Base-by-base conservation (phyloP, 148 eudicot species). In the Rhododendron vialii region DNA sequence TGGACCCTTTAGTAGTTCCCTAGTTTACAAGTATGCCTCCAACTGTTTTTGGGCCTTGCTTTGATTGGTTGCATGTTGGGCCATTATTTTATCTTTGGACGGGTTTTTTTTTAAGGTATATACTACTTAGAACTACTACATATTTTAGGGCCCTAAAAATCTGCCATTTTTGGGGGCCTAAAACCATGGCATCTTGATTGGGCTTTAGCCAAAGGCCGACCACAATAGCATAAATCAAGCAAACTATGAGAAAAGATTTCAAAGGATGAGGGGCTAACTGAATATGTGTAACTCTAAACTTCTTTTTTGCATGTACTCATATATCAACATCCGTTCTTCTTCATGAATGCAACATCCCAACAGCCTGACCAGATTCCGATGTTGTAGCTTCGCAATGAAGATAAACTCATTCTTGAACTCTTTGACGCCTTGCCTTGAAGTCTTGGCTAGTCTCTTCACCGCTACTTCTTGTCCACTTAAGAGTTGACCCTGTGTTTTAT, bases 371-470 rank as follows among this genome's bases (percentile, higher is more conserved):
- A 92, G 88, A 84, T 92, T 92, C 47, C 91, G 83, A 59, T 92
- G 93, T 78, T 92, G 93, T 43, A 92, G 92, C 59, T 90, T 90
- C 0, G 91, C 85, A 74, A 92, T 89, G 87, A 92, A 48, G 38
- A 84, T 61, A 26, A 90, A 89, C 82, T 92, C 93, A 45, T 90
- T 92, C 84, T 86, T 90, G 28, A 92, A 92, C 73, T 92, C 92
- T 22, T 88, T 57, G 14, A 89, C 53, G 75, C 93, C 93, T 88
- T 92, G 93, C 15, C 88, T 87, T 0, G 93, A 92, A 73, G 78
- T 83, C 81, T 83, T 48, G 71, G 89, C 90, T 18, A 90, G 88
- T 83, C 93, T 88, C 85, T 92, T 92, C 24, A 92, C 91, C 11
- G 92, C 92, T 36, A 92, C 86, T 79, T 92, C 89, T 85, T 67